These are phyloP conservation scores for Entamoeba moshkovskii DNA, from an alignment of 208 protist genomes.

Conservation along the genomic window DNA sequence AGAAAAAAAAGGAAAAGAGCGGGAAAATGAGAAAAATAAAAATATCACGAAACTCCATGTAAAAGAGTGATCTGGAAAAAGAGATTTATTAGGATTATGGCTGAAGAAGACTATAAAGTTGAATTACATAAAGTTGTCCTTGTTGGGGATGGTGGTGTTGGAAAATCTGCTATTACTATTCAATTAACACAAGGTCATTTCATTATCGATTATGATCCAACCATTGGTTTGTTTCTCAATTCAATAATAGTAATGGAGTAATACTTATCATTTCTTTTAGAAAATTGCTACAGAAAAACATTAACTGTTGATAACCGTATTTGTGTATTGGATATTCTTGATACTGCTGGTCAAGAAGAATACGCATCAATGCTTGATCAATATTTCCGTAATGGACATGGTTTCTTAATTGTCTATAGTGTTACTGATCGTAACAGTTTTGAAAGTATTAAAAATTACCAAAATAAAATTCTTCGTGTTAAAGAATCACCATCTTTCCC, in stretches of 20 bases:
- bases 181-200: conserved; percentile 45
- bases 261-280: conserved; percentile 8
- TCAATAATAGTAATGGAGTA: no score
- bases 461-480: conserved; percentile 56
- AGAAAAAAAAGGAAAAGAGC: no score
- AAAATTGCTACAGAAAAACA: conserved; percentile 45
- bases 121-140: conserved; percentile 46
- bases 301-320: conserved; percentile 47
- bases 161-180: conserved; percentile 40
- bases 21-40: no score
- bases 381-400: conserved; percentile 62
- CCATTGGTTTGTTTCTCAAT: conserved; percentile 23
- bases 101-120: neutral
- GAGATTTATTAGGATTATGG: neutral
- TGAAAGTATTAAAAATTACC: conserved; percentile 49
- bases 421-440: conserved; percentile 50
- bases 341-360: conserved; percentile 55
- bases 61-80: neutral
- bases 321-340: conserved; percentile 55
- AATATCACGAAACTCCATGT: neutral
- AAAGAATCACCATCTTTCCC: conserved; percentile 41
- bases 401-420: conserved; percentile 56
- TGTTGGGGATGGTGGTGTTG: conserved; percentile 51
- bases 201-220: conserved; percentile 48
- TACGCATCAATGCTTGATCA: conserved; percentile 53